phyloP scores from a whole-genome alignment of 2,329 filamentous ascomycete genomes.

The Botrytis squamosa region DNA sequence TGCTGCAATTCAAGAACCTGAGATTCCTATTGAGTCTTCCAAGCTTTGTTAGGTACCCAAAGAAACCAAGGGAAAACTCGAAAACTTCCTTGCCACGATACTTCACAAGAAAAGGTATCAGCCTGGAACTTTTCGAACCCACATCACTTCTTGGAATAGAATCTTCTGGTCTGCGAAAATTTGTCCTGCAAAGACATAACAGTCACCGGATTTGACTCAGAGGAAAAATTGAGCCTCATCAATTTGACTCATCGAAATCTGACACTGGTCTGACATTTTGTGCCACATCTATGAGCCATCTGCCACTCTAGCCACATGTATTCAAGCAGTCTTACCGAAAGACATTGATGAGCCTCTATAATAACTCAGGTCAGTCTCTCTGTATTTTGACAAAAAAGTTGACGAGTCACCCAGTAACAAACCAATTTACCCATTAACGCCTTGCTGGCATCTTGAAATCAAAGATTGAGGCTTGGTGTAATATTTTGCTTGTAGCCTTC shows the following conservation, averaged over 20 bases:
- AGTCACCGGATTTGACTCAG: neutral
- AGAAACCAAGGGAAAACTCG: neutral
- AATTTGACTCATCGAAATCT: neutral
- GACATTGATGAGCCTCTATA: neutral
- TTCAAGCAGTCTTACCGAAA: neutral
- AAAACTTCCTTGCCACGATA: neutral
- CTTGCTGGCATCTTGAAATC: neutral
- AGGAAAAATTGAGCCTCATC: neutral
- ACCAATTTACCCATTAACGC: neutral
- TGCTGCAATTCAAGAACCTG: too few species aligned
- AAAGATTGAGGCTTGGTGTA: neutral
- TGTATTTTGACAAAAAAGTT: neutral
- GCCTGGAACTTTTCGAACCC: neutral
- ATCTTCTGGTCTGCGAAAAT: neutral
- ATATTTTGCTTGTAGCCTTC: neutral
- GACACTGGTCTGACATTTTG: neutral
- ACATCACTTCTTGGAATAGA: neutral
- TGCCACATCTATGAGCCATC: neutral
- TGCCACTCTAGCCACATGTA: neutral
- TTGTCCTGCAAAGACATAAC: neutral
- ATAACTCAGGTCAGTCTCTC: conserved; percentile 3
- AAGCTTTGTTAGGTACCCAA: neutral
- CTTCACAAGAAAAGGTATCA: neutral
- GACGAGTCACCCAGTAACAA: neutral
- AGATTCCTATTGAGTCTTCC: neutral